These are phyloP conservation scores for Limnanthes douglasii DNA, from an alignment of 345 rosid species.

Conservation along the genomic window DNA sequence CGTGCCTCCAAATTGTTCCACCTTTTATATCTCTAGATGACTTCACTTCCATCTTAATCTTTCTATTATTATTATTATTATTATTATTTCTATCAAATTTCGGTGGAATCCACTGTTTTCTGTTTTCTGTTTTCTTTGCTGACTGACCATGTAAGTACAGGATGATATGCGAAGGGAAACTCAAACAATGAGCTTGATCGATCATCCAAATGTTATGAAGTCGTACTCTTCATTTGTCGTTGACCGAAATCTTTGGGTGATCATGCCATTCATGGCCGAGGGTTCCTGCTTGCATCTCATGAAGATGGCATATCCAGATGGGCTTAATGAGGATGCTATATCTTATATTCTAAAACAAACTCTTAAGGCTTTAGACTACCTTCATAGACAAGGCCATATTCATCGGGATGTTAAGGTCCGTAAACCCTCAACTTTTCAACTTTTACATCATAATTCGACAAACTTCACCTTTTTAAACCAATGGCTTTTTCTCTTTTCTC, in stretches of 20 bases:
- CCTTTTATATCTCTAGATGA: not conserved
- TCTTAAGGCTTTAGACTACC: slow-evolving; percentile 87
- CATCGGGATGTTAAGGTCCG: slow-evolving; percentile 92
- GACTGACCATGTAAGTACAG: slow-evolving; percentile 15
- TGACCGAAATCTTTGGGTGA: slow-evolving; percentile 85
- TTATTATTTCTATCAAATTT: not conserved
- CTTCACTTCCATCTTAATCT: not conserved
- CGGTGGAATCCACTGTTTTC: not conserved
- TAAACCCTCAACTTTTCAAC: not conserved
- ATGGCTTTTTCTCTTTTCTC: slow-evolving; percentile 5
- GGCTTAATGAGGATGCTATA: slow-evolving; percentile 81
- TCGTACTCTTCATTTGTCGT: slow-evolving; percentile 82
- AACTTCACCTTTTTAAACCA: too few relatives aligned
- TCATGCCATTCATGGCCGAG: slow-evolving; percentile 97
- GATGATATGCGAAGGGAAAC: slow-evolving; percentile 94
- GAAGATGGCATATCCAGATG: slow-evolving; percentile 89
- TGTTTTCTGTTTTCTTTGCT: not conserved
- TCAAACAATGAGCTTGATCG: slow-evolving; percentile 90
- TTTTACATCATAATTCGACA: not conserved
- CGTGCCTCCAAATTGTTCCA: slow-evolving; percentile 7
- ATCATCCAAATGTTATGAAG: slow-evolving; percentile 82
- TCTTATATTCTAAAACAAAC: slow-evolving; percentile 73
- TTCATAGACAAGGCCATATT: slow-evolving; percentile 95
- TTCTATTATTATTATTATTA: not conserved
- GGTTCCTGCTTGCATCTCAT: slow-evolving; percentile 94